Base-by-base conservation (phyloP, 75 land plant genomes). In the Sequoia sempervirens region DNA sequence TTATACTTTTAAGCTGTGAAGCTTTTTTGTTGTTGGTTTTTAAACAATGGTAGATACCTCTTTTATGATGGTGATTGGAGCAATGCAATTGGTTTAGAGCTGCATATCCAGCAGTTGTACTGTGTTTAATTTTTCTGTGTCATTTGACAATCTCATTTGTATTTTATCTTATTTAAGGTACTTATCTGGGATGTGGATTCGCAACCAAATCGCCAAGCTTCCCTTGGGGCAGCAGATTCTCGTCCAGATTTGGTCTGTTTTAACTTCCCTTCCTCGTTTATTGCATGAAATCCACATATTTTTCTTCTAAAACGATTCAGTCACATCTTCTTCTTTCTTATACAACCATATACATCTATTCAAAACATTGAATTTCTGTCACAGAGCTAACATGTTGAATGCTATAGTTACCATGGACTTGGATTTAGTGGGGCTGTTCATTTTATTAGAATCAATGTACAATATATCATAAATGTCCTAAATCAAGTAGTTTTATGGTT, bases 131-230 rank as follows among this genome's bases (percentile, higher is more conserved):
- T 50, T 28, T 54, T 81, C 82, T 58, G 28, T 52, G 30, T 5
- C 20, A 81, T 28, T 61, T 50, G 37, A 58, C 15, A 10, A 30
- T 79, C 34, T 12, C 23, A 20, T 83, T 83, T 83, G 23, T 47
- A 26, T n/a, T 45, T 78, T 26, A 11, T 78, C 23, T 12, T 78
- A 18, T 45, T 81, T 69, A 82, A 98, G 99, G 99, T 98, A 72
- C 89, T 91, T 36, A 93, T 98, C 43, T 98, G 99, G 99, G 98
- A 98, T 90, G 86, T 94, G 81, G 98, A 96, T 80, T 88, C 96
- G 79, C 99, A 98, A 83, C 98, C 99, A 80, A 98, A 98, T 84
- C 98, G 98, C n/a, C 89, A 94, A 84, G 90, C 96, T 85, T 86
- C 91, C 8, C 88, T 89, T 85, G 99, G 98, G 53, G 96, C 96